Base-by-base conservation (phyloP, 2,329 filamentous ascomycete genomes). In the Ceratocystis harringtonii region DNA sequence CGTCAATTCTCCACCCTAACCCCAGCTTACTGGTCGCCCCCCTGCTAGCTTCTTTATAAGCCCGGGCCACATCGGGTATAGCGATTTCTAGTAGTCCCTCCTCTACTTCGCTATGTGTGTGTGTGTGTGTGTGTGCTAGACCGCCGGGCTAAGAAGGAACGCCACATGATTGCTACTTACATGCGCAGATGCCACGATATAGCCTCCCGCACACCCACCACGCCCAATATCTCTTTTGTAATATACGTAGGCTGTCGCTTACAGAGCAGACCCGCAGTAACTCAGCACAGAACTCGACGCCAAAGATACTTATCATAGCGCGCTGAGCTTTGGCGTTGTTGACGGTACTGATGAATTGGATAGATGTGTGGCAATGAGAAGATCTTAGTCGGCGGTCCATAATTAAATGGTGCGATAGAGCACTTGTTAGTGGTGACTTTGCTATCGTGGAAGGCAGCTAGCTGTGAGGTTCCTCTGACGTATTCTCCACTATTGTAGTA, bases 221-320 rank as follows among this genome's bases (percentile, higher is more conserved):
- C 12, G 10, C 12, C 12, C 36, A 12, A 41, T 41, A 12, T 41
- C 3, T 15, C 36, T 15, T 12, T 41, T 15, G 36, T 5, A 15
- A 15, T 12, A 41, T 41, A 41, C 3, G n/a, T 58, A 7, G 25
- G 30, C 55, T 30, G 28, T 22, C n/a, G 15, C 52, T 1, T 32
- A 2, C 52, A 57, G 15, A 36, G 10, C 22, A 32, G 55, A 8
- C 55, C 55, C 55, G 55, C 55, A 19, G 30, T 17, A 58, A n/a
- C 28, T 0, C 55, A 58, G 55, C 55, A 58, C 28, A 19, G 55
- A 30, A 8, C 30, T 36, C 25, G 32, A 58, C 15, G 55, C 55
- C 25, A 58, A 58, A 58, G 28, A 32, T 58, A 58, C 55, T 36
- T 36, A 25, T 58, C 55, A 58, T n/a, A 32, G 55, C 55, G 55